These are phyloP conservation scores for Aspergillus ibericus DNA, from an alignment of 2,329 filamentous ascomycete species.

Conservation along the genomic window DNA sequence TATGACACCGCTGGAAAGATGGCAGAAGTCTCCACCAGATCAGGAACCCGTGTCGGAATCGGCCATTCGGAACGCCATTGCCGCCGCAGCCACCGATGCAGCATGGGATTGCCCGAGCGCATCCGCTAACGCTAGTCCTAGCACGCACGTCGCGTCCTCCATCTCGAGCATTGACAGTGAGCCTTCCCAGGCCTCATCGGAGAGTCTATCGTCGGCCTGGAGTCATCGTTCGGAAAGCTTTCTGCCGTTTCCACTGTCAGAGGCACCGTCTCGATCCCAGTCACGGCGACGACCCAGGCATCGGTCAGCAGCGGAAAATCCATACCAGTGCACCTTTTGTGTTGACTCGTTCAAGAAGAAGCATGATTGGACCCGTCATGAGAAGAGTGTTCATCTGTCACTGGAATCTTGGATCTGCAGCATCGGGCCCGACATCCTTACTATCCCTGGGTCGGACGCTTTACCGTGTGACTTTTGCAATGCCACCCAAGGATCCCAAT, in stretches of 20 bases:
- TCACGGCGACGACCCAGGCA: slow-evolving; percentile 9
- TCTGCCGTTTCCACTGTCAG: slow-evolving; percentile 23
- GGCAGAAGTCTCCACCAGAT: slow-evolving; percentile 48
- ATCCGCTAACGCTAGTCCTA: neutral
- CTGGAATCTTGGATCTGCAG: slow-evolving; percentile 46
- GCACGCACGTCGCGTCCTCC: slow-evolving; percentile 29
- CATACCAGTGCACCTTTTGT: slow-evolving; percentile 53
- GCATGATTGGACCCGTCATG: slow-evolving; percentile 53
- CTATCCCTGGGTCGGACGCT: neutral
- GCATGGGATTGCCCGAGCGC: neutral
- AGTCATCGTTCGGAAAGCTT: slow-evolving; percentile 32
- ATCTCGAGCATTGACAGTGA: slow-evolving; percentile 32
- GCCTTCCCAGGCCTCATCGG: slow-evolving; percentile 32
- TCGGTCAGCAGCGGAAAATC: slow-evolving; percentile 11
- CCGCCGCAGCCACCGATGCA: slow-evolving; percentile 6
- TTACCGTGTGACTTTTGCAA: slow-evolving; percentile 52
- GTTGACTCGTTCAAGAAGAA: slow-evolving; percentile 50
- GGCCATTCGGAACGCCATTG: slow-evolving; percentile 41
- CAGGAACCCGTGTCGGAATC: slow-evolving; percentile 45
- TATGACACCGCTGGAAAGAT: slow-evolving; percentile 52
- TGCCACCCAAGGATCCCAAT: slow-evolving; percentile 40
- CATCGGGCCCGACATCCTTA: slow-evolving; percentile 21
- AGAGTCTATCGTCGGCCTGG: slow-evolving; percentile 35
- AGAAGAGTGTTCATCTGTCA: slow-evolving; percentile 51
- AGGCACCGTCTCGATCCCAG: slow-evolving; percentile 9